Evolutionary conservation across 192 early-diverging fungal species (phyloP).

Genomic region (Entomortierella lignicola): DNA sequence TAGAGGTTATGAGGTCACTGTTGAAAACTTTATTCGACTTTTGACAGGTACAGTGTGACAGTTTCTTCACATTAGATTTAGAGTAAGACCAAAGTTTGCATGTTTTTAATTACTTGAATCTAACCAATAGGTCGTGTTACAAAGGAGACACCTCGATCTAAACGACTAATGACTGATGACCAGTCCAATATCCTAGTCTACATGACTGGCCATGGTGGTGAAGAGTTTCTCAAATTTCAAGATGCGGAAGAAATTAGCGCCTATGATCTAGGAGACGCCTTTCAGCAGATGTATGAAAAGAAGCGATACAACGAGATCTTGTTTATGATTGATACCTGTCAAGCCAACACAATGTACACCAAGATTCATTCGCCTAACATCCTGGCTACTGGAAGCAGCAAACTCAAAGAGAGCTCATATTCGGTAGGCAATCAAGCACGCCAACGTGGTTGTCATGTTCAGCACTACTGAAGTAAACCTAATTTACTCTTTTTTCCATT

Average conservation of each 20-base stretch:
- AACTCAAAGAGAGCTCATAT: constrained; percentile 91
- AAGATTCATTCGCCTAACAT: constrained; percentile 95
- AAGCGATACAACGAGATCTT: constrained; percentile 97
- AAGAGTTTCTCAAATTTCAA: constrained; percentile 99
- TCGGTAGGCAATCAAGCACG: constrained; percentile 63
- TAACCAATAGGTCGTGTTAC: constrained; percentile 77
- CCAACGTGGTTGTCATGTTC: not conserved
- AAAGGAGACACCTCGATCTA: constrained; percentile 90
- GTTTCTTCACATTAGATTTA: too few relatives aligned
- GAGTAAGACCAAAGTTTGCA: too few relatives aligned
- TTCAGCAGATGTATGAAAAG: constrained; percentile 98
- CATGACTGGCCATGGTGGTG: constrained; percentile 99
- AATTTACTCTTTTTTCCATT: not conserved
- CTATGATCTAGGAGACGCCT: constrained; percentile 96
- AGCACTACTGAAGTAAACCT: too few relatives aligned
- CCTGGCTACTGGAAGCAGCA: constrained; percentile 88
- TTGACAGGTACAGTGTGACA: constrained; percentile 78
- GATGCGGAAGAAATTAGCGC: constrained; percentile 97
- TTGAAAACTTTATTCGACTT: constrained; percentile 97
- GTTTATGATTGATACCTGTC: constrained; percentile 99
- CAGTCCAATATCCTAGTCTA: constrained; percentile 96
- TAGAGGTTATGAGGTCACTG: constrained; percentile 98
- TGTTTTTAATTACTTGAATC: too few relatives aligned
- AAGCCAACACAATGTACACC: constrained; percentile 97
- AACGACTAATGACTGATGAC: constrained; percentile 95